Evolutionary conservation across 257 asterid genomes (phyloP).

Genomic region (Solanum lignicaule): DNA sequence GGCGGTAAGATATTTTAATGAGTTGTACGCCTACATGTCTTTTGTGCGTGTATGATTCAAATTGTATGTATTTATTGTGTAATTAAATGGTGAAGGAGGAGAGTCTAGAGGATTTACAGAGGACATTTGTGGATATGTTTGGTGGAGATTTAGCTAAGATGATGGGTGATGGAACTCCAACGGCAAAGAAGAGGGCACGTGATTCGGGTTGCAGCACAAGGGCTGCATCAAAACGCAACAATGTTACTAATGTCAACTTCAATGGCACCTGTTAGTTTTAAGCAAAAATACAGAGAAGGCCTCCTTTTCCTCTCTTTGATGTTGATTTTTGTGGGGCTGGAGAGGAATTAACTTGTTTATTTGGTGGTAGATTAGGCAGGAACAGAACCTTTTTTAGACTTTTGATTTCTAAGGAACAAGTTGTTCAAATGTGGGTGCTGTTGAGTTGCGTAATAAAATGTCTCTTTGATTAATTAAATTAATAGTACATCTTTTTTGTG

Average conservation of each 20-base stretch:
- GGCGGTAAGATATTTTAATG: constrained; percentile 27
- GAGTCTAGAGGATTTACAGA: constrained; percentile 81
- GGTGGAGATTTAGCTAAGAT: constrained; percentile 64
- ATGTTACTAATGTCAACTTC: background rate
- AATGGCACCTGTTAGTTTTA: background rate
- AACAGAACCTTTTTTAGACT: background rate
- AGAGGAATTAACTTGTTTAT: background rate
- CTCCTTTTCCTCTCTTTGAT: background rate
- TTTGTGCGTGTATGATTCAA: background rate
- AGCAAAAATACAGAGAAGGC: background rate
- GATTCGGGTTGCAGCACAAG: constrained; percentile 32
- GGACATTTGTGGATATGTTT: constrained; percentile 72
- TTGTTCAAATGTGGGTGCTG: background rate
- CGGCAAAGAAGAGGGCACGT: constrained; percentile 35
- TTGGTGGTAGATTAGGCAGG: background rate
- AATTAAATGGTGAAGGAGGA: constrained; percentile 39
- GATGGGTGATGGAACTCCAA: constrained; percentile 29
- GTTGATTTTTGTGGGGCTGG: background rate
- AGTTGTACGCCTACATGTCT: background rate
- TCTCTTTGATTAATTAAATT: background rate
- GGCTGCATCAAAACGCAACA: constrained; percentile 18
- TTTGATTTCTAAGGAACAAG: background rate
- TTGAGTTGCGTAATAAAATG: background rate
- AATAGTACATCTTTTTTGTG: background rate
- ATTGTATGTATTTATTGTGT: background rate